These are phyloP conservation scores for Neurospora sp. DNA, from an alignment of 495 filamentous ascomycete genomes.

Conservation along the genomic window DNA sequence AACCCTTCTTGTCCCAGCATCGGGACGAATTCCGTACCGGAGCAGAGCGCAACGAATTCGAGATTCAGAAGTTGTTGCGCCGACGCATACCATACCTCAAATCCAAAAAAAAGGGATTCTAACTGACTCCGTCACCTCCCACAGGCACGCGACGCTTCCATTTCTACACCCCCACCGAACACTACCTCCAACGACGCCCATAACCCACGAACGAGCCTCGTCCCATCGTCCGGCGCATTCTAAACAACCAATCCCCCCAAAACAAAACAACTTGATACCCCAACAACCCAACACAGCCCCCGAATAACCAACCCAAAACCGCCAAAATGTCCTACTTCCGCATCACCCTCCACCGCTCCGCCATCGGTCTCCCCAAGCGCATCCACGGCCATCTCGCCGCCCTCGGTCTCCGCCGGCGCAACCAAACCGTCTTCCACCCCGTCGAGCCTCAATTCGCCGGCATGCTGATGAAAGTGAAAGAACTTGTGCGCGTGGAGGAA, in stretches of 20 bases:
- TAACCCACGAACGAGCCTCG: not conserved
- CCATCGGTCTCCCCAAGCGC: constrained; percentile 82
- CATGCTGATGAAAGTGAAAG: constrained; percentile 97
- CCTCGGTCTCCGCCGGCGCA: constrained; percentile 80
- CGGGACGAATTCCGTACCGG: not conserved
- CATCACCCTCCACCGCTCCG: constrained; percentile 85
- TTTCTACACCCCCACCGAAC: not conserved
- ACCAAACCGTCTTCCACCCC: constrained; percentile 84
- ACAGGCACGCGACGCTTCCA: not conserved
- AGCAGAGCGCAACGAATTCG: not conserved
- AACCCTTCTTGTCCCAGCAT: not conserved
- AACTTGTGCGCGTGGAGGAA: constrained; percentile 80
- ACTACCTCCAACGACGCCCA: not conserved
- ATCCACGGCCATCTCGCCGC: constrained; percentile 77
- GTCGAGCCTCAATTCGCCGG: constrained; percentile 77
- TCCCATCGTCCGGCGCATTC: not conserved
- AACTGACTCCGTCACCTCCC: no score
- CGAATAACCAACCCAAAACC: not conserved
- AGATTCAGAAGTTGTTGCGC: not conserved
- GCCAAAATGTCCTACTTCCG: constrained; percentile 83
- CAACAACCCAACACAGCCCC: not conserved
- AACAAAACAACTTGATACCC: not conserved
- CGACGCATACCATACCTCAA: not conserved
- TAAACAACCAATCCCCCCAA: not conserved
- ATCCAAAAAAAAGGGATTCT: no score